Evolutionary conservation across 441 rosid species (phyloP), one percentile per base, ranked within the genome.

Genomic region (Gossypium davidsonii): DNA sequence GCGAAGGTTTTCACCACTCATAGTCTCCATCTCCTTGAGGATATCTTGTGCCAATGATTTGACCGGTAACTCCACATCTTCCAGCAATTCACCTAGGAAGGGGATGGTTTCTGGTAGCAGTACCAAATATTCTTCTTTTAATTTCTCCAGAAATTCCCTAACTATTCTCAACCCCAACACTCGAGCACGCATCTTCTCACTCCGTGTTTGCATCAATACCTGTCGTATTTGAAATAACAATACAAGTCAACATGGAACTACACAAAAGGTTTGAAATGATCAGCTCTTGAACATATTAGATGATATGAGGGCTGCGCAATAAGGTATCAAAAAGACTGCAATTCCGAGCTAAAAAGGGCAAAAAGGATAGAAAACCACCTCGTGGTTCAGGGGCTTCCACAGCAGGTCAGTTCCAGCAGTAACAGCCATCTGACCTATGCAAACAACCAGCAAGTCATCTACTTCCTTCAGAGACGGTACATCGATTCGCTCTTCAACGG

Each of bases 351-450:
- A 53, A 15, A 51, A 49, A 17, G 11, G 2, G 8, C 39, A 7
- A 7, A 31, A 37, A 28, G 31, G 51, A 73, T 42, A 74, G 3
- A 73, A 60, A 67, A 73, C 69, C 75, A 92, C 99, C 98, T 96
- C 99, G 57, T 91, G 97, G 80, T 91, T 96, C 79, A 96, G 75
- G 2, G 97, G 93, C 75, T 93, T 90, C 97, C 98, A 96, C 23
- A 93, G 86, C 73, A 93, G 94, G 82, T 96, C 99, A 58, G 90
- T 81, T 76, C 96, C 97, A 6, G 97, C 87, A 59, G 97, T 81
- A 72, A 89, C 91, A 49, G 97, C 97, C 99, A 96, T 91, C 83
- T 96, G 99, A 78, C 99, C 97, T 12, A 89, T 80, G 84, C 98
- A 93, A 57, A 75, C 70, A 55, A 96, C 93, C 73, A 96, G 37